Evolutionary conservation across 768 basidiomycete species (phyloP).

Genomic region (Coprinopsis sp.): DNA sequence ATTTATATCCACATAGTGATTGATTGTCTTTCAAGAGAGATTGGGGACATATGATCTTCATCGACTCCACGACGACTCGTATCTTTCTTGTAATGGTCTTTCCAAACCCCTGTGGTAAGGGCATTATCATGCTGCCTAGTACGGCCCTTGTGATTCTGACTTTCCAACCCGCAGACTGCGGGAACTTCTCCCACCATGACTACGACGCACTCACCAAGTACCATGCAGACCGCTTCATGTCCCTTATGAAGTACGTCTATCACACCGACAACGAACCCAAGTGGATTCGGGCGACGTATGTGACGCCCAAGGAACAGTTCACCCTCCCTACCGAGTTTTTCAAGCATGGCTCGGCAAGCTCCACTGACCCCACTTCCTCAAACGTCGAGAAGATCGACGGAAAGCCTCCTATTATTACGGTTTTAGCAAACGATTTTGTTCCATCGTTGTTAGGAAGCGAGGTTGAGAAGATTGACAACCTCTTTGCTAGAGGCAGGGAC

Average conservation of each 20-base stretch:
- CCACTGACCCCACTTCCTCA: neutral
- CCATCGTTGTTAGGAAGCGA: constrained; percentile 22
- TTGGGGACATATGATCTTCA: constrained; percentile 30
- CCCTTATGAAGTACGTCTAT: constrained; percentile 22
- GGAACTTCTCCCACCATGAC: constrained; percentile 27
- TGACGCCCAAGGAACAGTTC: constrained; percentile 14
- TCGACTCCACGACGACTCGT: constrained; percentile 19
- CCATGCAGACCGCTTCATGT: constrained; percentile 29
- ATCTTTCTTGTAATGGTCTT: constrained; percentile 28
- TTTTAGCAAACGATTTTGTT: constrained; percentile 19
- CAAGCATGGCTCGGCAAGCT: constrained; percentile 1
- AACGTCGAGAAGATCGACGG: neutral
- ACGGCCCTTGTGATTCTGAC: no score
- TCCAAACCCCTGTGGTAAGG: constrained; percentile 19
- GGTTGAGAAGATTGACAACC: constrained; percentile 26
- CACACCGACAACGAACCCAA: constrained; percentile 15
- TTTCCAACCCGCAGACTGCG: constrained; percentile 18
- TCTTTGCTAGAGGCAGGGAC: constrained; percentile 1
- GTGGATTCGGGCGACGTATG: constrained; percentile 23
- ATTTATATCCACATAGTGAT: neutral
- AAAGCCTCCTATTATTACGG: constrained; percentile 17
- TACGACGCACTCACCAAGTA: constrained; percentile 26
- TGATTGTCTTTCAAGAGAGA: constrained; percentile 17
- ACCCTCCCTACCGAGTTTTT: constrained; percentile 14
- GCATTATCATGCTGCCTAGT: neutral